Percentiles rank a stretch among this genome's conserved stretches.
phyloP scores from a whole-genome alignment of 192 early-diverging fungal species.

The Irineochytrium annulatum region DNA sequence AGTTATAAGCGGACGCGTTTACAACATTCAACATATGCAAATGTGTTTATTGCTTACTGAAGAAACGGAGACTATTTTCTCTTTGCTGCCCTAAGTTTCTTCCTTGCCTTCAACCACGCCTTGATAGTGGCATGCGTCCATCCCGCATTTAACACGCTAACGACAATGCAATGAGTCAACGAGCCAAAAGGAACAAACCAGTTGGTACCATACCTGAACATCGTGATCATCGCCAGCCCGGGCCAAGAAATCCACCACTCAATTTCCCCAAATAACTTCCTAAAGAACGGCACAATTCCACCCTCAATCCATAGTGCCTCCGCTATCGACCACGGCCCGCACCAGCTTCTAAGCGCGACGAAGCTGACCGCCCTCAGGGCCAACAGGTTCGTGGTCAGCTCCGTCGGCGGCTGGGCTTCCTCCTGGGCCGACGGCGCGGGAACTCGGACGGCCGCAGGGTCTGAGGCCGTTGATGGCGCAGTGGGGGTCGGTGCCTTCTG shows the following conservation, averaged over 20 bases:
- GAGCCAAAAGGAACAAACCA: not conserved
- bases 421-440: not conserved
- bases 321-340: not conserved
- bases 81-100: not conserved
- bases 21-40: not conserved
- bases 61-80: no score
- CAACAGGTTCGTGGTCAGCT: not conserved
- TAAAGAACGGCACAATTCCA: not conserved
- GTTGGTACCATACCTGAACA: not conserved
- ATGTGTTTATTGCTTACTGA: no score
- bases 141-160: not conserved
- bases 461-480: slow-evolving; percentile 1
- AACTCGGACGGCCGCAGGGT: not conserved
- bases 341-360: not conserved
- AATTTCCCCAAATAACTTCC: no score
- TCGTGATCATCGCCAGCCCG: not conserved
- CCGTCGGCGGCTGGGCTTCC: not conserved
- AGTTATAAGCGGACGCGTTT: not conserved
- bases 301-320: not conserved
- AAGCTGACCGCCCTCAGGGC: not conserved
- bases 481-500: not conserved
- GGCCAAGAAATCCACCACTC: no score
- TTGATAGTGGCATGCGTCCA: slow-evolving; percentile 3
- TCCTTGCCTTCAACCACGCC: not conserved
- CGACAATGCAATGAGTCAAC: not conserved